Evolutionary conservation across 805 yeast genomes (phyloP).

Genomic region (Yamadazyma ubonensis): DNA sequence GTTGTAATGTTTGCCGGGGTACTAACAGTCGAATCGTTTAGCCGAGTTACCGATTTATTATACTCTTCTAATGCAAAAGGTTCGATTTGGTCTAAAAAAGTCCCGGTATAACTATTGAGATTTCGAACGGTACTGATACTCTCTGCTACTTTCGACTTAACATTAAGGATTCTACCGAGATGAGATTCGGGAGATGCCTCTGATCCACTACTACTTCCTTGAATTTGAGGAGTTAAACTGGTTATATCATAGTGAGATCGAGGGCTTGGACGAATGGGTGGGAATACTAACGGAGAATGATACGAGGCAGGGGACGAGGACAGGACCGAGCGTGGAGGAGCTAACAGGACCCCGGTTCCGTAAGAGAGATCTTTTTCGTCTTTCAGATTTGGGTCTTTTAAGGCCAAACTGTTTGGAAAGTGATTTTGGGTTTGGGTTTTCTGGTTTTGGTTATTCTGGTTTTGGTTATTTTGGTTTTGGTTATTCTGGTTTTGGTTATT

Average conservation of each 20-base stretch:
- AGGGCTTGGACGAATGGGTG: no score
- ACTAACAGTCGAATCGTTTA: no score
- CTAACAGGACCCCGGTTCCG: neutral
- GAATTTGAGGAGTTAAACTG: neutral
- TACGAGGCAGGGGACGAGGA: neutral
- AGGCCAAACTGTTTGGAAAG: no score
- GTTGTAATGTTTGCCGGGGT: no score
- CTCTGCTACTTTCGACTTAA: conserved; percentile 1
- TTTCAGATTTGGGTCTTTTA: no score
- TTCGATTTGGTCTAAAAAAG: conserved; percentile 17
- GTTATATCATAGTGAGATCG: no score
- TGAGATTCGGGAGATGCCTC: neutral
- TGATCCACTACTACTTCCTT: neutral
- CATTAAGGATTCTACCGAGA: neutral
- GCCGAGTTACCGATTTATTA: conserved; percentile 8
- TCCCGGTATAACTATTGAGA: conserved; percentile 15
- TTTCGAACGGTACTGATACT: neutral
- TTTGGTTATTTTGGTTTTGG: no score
- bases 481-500: no score
- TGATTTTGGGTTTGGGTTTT: no score
- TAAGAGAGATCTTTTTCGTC: no score
- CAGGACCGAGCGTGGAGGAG: neutral
- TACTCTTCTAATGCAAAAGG: conserved; percentile 13
- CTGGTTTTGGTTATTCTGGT: no score
- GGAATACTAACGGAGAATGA: neutral